Conservation (phyloP, 2,329 filamentous ascomycete genomes). For the Beauveria bassiana region DNA sequence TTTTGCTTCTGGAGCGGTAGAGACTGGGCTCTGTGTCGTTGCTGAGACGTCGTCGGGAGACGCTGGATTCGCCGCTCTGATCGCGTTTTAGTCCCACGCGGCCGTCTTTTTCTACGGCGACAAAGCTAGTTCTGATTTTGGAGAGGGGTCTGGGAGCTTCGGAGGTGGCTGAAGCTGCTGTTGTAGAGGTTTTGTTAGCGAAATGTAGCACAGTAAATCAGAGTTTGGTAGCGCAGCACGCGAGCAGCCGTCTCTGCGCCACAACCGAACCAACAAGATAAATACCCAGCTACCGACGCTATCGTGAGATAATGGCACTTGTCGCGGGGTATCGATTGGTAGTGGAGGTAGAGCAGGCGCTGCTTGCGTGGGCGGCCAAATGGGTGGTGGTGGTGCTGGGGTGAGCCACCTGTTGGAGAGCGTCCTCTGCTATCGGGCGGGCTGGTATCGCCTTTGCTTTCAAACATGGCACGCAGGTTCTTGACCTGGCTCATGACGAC, state of each 20-base stretch:
- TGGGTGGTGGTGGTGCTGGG: constrained; percentile 16
- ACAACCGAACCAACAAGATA: background rate
- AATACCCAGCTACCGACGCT: background rate
- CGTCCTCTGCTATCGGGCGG: constrained; percentile 59
- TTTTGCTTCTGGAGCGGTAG: constrained; percentile 28
- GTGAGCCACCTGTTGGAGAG: constrained; percentile 47
- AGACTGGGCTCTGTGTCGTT: constrained; percentile 29
- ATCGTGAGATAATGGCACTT: background rate
- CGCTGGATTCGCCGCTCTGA: constrained; percentile 29
- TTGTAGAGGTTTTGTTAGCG: background rate
- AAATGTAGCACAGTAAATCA: background rate
- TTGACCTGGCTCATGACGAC: constrained; percentile 59
- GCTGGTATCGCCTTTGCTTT: constrained; percentile 59
- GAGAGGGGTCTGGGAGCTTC: constrained; percentile 60
- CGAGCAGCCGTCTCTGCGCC: background rate
- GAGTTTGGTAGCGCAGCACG: constrained; percentile 3
- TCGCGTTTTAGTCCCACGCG: constrained; percentile 43
- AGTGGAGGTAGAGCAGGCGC: background rate
- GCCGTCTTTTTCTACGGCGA: constrained; percentile 62
- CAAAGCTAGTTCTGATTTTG: constrained; percentile 68
- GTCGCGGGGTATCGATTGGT: background rate
- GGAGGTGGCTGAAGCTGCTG: constrained; percentile 21
- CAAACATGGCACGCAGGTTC: constrained; percentile 74
- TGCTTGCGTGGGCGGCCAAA: background rate
- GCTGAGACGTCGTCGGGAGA: constrained; percentile 29